Evolutionary conservation across 495 filamentous ascomycete genomes (phyloP), one percentile per base, ranked within the genome.

Genomic region (Hypoxylon cercidicola): DNA sequence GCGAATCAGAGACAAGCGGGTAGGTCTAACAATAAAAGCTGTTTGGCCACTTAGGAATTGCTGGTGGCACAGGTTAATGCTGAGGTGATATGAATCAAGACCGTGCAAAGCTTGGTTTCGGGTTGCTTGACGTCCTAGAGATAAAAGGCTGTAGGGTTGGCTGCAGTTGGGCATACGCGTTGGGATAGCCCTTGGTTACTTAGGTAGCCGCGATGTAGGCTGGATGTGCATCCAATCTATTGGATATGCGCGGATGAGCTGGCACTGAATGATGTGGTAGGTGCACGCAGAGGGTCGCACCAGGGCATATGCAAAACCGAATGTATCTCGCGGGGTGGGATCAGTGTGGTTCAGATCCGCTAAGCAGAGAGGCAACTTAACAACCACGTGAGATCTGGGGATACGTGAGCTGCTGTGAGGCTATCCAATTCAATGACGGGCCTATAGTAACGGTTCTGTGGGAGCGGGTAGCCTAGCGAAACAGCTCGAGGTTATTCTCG

Each of bases 271-370:
- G 77, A 78, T 77, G 72, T 79, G 77, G 80, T 75, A 72, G 81
- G 79, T 77, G 78, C 77, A 68, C 71, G 77, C 77, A 79, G 77
- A 78, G 76, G 81, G 78, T 80, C 66, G 80, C 77, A 79, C 79
- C 77, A 78, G 79, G 77, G 80, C 80, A 79, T 80, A 83, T 85
- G 83, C 82, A 84, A 78, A 82, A 81, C 77, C 78, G 80, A 82
- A 72, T 81, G 81, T 82, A 74, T 77, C 64, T 77, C 76, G 78
- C 75, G 77, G 82, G 80, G 77, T 77, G 74, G 75, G 72, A 75
- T 70, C 71, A 77, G 69, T 71, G 73, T 79, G 77, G 77, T 75
- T 79, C 74, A 74, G 75, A 71, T 64, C 74, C 54, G 66, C 51
- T 69, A 64, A 28, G 70, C 60, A 68, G 61, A 71, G 58, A 64